Base-by-base conservation (phyloP, 192 early-diverging fungal species). In the Chytriomyces hyalinus region DNA sequence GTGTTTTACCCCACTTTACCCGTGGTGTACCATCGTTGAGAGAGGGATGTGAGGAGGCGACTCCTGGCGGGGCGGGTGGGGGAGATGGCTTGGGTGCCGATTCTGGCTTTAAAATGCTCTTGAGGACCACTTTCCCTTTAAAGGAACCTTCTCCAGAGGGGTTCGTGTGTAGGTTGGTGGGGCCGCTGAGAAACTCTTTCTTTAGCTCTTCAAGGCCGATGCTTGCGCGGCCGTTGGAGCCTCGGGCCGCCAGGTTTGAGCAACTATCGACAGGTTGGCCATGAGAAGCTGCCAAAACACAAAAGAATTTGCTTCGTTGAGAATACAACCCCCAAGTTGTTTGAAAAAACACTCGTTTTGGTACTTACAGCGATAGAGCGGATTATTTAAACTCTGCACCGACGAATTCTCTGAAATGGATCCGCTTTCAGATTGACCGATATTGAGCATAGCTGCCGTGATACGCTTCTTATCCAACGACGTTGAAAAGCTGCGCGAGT, bases 391-490 rank as follows among this genome's bases (percentile, higher is more conserved):
- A 36, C 36, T 36, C 36, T 15, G 66, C 43, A 48, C 0, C 3
- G 43, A 67, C 28, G 44, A 15, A 47, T 44, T 67, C 26, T 9
- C 22, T 67, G 24, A 46, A 67, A 26, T 44, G 24, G 15, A 6
- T 4, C 10, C 26, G 2, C 26, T 28, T 3, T 17, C n/a, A 11
- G 15, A 11, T 17, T 26, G 10, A 64, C 11, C 11, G 15, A 22
- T 11, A 28, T 70, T 70, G 6, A 70, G 26, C 68, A 70, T 70
- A 7, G 68, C 68, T 28, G 68, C 68, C 8, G 68, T 70, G 11
- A 70, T 53, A 53, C 51, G 47, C 26, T 70, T 70, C 50, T 70
- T 70, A 22, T 51, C 68, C n/a, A 3, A 20, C 1, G 57, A 1
- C 13, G 20, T 2, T 20, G 57, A 20, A 20, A n/a, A 59, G 13